A percentile compares a stretch with the other conserved stretches of the same genome.
Conservation (phyloP, 768 basidiomycete species). For the Tylopilus rubrobrunneus region DNA sequence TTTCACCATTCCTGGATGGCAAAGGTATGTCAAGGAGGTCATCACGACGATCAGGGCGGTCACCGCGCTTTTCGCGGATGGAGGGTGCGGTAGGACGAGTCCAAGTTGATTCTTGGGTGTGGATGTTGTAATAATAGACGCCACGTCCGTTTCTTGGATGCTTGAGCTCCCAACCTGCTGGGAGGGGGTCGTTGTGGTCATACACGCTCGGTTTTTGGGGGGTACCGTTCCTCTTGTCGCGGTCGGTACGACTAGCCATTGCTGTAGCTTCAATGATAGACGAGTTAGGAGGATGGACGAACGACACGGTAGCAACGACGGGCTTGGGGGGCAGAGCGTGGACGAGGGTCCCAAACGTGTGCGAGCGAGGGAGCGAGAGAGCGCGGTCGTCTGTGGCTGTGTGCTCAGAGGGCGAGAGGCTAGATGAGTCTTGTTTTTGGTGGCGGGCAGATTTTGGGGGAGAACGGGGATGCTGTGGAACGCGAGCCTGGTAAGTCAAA, state of each 20-base stretch:
- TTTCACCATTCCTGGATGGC: constrained; percentile 22
- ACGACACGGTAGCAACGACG: constrained; percentile 45
- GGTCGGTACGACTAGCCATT: constrained; percentile 47
- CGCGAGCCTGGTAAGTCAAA: constrained; percentile 40
- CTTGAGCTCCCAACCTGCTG: constrained; percentile 60
- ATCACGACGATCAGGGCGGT: constrained; percentile 25
- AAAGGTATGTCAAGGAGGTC: constrained; percentile 25
- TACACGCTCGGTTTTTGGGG: constrained; percentile 18
- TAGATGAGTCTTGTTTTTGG: constrained; percentile 12
- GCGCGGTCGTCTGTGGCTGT: constrained; percentile 20
- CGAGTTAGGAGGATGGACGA: constrained; percentile 52
- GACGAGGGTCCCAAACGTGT: constrained; percentile 34
- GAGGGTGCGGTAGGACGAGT: constrained; percentile 40
- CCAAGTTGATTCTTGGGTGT: constrained; percentile 59
- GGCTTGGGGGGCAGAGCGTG: constrained; percentile 72
- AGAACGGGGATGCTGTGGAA: constrained; percentile 26
- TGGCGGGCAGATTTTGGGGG: constrained; percentile 16
- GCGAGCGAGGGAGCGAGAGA: constrained; percentile 21
- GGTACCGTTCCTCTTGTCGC: constrained; percentile 42
- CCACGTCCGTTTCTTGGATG: constrained; percentile 45
- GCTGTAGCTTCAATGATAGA: constrained; percentile 59
- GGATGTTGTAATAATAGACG: constrained; percentile 55
- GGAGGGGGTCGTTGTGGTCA: constrained; percentile 38
- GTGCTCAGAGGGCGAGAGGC: constrained; percentile 9
- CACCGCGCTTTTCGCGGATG: constrained; percentile 22